A percentile compares a stretch with the other conserved stretches of the same genome.
Evolutionary conservation across 2,329 filamentous ascomycete genomes (phyloP).

Genomic region (Balansia obtecta): DNA sequence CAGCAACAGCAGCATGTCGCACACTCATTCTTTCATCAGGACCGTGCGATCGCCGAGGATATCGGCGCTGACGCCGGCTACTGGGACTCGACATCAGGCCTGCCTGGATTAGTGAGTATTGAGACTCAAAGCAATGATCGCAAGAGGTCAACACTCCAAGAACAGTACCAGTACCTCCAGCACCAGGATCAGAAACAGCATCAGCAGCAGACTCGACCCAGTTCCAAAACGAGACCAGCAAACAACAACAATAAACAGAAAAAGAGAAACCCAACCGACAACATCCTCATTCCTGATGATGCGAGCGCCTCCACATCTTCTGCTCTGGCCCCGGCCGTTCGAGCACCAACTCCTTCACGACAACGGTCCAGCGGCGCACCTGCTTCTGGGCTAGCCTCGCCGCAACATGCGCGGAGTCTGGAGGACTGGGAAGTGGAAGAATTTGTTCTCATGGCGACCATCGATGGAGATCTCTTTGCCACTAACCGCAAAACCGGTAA

Average conservation of each 20-base stretch:
- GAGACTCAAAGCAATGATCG: conserved; percentile 13
- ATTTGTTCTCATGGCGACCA: conserved; percentile 98
- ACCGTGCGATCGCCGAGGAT: neutral
- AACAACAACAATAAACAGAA: conserved; percentile 13
- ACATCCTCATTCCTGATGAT: conserved; percentile 40
- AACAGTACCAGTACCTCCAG: conserved; percentile 6
- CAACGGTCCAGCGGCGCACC: conserved; percentile 41
- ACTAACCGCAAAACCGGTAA: conserved; percentile 77
- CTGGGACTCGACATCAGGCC: conserved; percentile 20
- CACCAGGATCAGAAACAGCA: conserved; percentile 11
- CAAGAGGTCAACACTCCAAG: conserved; percentile 1
- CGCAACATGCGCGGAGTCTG: conserved; percentile 89
- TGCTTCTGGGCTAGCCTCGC: conserved; percentile 60
- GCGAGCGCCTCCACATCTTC: conserved; percentile 95
- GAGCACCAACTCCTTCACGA: conserved; percentile 75
- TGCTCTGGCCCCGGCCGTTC: conserved; percentile 91
- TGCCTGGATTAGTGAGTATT: conserved; percentile 10
- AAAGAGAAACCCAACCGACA: conserved; percentile 8
- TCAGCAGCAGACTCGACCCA: conserved; percentile 10
- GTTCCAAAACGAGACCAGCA: conserved; percentile 3
- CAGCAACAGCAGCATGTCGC: conserved; percentile 29
- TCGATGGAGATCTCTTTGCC: conserved; percentile 93
- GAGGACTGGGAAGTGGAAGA: conserved; percentile 99
- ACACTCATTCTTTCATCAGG: conserved; percentile 2
- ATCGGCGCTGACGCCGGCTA: conserved; percentile 6